Evolutionary conservation across 768 basidiomycete species (phyloP).

Genomic region (Xanthoconium purpureum): DNA sequence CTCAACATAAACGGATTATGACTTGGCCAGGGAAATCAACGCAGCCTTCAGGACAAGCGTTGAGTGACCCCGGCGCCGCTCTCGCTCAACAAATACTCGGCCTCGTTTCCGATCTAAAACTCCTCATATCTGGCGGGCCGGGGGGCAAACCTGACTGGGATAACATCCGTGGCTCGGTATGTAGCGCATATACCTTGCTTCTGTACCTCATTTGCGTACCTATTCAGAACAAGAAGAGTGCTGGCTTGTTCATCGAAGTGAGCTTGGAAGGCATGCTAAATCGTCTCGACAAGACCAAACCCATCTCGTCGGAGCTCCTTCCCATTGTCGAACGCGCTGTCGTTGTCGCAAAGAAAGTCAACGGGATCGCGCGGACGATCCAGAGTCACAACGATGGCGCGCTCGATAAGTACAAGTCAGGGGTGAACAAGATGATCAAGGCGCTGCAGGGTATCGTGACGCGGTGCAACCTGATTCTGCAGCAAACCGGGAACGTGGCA

Average conservation of each 20-base stretch:
- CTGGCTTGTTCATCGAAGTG: slow-evolving; percentile 15
- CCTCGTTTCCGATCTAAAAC: slow-evolving; percentile 6
- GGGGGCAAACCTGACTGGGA: slow-evolving; percentile 14
- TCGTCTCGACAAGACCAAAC: slow-evolving; percentile 14
- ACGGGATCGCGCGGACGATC: slow-evolving; percentile 5
- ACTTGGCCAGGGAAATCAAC: not conserved
- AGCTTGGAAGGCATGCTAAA: slow-evolving; percentile 11
- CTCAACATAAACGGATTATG: not conserved
- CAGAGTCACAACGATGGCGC: not conserved
- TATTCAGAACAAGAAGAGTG: slow-evolving; percentile 8
- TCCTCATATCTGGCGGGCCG: slow-evolving; percentile 14
- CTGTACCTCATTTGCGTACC: not conserved
- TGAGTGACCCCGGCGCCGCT: slow-evolving; percentile 9
- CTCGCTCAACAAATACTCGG: slow-evolving; percentile 10
- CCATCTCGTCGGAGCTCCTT: slow-evolving; percentile 12
- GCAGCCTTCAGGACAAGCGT: slow-evolving; percentile 8
- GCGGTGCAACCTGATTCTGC: slow-evolving; percentile 19
- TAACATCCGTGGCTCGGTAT: slow-evolving; percentile 12
- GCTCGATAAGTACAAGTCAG: slow-evolving; percentile 3
- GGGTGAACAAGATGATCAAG: slow-evolving; percentile 14
- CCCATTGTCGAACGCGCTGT: slow-evolving; percentile 7
- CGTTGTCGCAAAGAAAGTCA: not conserved
- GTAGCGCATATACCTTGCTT: not conserved
- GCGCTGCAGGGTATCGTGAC: slow-evolving; percentile 14
- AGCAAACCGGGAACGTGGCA: slow-evolving; percentile 12